A percentile compares a stretch with the other conserved stretches of the same genome.
Evolutionary conservation across 1,284 basidiomycete genomes (phyloP).

Genomic region (Austroboletus novae-zelandiae): DNA sequence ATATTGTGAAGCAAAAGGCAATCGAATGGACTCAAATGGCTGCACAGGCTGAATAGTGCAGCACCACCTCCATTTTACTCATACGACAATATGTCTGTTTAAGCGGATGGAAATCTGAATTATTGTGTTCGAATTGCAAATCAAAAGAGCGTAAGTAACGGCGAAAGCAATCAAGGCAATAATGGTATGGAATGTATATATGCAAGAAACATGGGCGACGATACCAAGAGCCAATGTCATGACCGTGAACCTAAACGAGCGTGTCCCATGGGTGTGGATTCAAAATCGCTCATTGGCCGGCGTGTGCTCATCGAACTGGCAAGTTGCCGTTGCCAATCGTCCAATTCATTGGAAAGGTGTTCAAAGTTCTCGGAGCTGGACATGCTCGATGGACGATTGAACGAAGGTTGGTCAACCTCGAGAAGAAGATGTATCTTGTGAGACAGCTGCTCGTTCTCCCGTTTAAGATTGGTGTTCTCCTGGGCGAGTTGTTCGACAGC

Average conservation of each 20-base stretch:
- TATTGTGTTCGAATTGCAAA: conserved; percentile 43
- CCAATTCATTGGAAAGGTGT: conserved; percentile 71
- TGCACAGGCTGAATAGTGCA: conserved; percentile 34
- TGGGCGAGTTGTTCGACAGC: conserved; percentile 71
- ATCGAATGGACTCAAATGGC: conserved; percentile 80
- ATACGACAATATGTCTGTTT: conserved; percentile 36
- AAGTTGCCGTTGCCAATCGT: conserved; percentile 80
- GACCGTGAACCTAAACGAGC: conserved; percentile 66
- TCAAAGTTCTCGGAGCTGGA: conserved; percentile 85
- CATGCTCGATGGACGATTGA: conserved; percentile 65
- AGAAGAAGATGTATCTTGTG: conserved; percentile 85
- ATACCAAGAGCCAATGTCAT: conserved; percentile 44
- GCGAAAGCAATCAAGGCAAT: conserved; percentile 35
- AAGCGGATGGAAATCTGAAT: conserved; percentile 11
- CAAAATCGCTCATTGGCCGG: conserved; percentile 69
- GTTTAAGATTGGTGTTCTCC: conserved; percentile 74
- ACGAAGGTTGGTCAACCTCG: conserved; percentile 76
- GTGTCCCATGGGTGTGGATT: conserved; percentile 48
- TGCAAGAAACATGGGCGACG: conserved; percentile 30
- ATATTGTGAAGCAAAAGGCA: conserved; percentile 82
- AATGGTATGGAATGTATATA: conserved; percentile 57
- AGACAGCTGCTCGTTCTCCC: conserved; percentile 81
- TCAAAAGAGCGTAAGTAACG: conserved; percentile 50
- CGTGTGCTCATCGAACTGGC: conserved; percentile 72
- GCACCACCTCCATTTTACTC: conserved; percentile 20